A percentile compares a stretch with the other conserved stretches of the same genome.
These are phyloP conservation scores for Ciborinia camelliae DNA, from an alignment of 2,329 filamentous ascomycete species.

Conservation along the genomic window DNA sequence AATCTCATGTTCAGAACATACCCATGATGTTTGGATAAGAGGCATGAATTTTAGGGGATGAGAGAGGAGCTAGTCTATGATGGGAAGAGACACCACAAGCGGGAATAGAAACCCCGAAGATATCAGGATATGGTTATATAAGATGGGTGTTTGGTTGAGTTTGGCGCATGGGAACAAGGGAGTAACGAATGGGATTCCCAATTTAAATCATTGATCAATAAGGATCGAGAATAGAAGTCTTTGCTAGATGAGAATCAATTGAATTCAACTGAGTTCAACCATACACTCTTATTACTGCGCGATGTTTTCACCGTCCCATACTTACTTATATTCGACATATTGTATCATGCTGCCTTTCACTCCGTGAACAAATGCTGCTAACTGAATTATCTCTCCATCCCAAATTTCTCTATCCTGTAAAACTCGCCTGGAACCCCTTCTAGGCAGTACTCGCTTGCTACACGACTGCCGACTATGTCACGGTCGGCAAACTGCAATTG, in stretches of 20 bases:
- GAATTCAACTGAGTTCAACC: background rate
- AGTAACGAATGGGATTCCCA: constrained; percentile 7
- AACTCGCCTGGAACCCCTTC: too few relatives aligned
- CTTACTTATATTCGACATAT: background rate
- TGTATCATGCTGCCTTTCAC: too few relatives aligned
- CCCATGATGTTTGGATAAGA: background rate
- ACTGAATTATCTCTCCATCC: too few relatives aligned
- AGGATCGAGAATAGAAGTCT: background rate
- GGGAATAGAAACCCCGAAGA: background rate
- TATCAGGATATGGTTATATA: background rate
- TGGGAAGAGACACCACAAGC: background rate
- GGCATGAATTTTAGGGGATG: background rate
- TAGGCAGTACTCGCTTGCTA: too few relatives aligned
- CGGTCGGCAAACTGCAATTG: too few relatives aligned
- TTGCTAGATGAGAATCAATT: background rate
- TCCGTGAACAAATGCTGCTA: too few relatives aligned
- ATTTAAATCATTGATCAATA: background rate
- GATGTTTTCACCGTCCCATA: background rate
- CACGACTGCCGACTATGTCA: too few relatives aligned
- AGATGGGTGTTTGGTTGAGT: background rate
- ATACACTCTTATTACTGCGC: background rate
- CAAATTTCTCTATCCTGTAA: too few relatives aligned
- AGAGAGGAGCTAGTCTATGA: too few relatives aligned
- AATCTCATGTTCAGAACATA: background rate
- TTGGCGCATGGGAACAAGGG: constrained; percentile 1